Evolutionary conservation across 257 asterid genomes (phyloP).

Genomic region (Mentha longifolia): DNA sequence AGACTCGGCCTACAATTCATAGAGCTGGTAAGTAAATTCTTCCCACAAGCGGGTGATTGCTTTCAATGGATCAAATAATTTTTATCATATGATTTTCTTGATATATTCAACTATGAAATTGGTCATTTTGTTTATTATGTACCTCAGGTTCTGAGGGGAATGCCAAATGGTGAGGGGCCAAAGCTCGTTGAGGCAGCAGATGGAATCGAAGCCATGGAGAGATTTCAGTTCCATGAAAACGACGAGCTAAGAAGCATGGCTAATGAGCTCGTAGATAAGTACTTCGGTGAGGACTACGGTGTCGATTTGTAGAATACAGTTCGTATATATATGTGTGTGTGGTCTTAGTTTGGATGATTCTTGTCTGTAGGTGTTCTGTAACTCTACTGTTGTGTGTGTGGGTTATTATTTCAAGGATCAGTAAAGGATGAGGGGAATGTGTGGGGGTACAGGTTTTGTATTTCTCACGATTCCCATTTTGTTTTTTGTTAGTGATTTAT

Average conservation of each 20-base stretch:
- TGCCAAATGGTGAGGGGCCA: conserved; percentile 79
- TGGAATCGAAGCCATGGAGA: conserved; percentile 98
- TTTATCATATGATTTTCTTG: neutral
- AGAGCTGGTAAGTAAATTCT: conserved; percentile 74
- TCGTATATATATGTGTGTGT: conserved; percentile 15
- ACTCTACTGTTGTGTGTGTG: neutral
- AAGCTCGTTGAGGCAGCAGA: conserved; percentile 87
- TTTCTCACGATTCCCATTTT: neutral
- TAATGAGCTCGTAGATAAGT: conserved; percentile 72
- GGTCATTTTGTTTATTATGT: neutral
- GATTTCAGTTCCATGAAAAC: conserved; percentile 87
- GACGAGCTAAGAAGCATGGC: conserved; percentile 89
- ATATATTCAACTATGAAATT: neutral
- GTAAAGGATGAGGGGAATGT: neutral
- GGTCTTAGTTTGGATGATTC: conserved; percentile 18
- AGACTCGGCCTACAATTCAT: conserved; percentile 89
- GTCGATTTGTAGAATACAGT: conserved; percentile 49
- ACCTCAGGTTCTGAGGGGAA: conserved; percentile 85
- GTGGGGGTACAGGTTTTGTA: neutral
- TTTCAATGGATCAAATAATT: neutral
- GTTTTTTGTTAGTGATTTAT: neutral
- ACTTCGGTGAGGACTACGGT: conserved; percentile 87
- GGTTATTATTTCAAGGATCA: neutral
- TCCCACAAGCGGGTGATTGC: neutral
- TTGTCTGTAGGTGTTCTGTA: neutral